Base-by-base conservation (phyloP, 805 yeast genomes). In the Scheffersomyces stipitis region DNA sequence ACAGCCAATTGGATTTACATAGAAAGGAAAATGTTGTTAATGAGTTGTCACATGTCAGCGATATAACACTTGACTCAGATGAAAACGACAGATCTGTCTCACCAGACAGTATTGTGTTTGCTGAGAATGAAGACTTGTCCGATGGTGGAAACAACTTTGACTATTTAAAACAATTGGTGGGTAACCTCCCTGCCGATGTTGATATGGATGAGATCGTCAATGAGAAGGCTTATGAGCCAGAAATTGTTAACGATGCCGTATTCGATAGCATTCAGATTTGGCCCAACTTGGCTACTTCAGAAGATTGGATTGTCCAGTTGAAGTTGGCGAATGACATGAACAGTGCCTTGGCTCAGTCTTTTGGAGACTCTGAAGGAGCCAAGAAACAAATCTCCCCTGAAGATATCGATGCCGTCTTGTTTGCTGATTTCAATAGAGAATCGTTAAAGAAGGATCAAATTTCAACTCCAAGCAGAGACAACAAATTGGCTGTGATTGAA, bases 181-280 rank as follows among this genome's bases (percentile, higher is more conserved):
- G 56, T 27, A 52, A 51, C 3, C 45, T 64, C 7, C 71, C 73
- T 1, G 44, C 51, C n/a, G 51, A 56, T 26, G 40, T 49, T 15
- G 31, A 52, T 45, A 54, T 57, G 47, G 46, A 51, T 34, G 74
- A 70, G 2, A 54, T 79, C 15, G 69, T 82, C 5, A 68, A 73
- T 33, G 86, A 81, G 45, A 82, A 78, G 48, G 83, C 79, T 3
- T 85, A 76, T 52, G 93, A 85, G 56, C 91, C 91, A 0, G 78
- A 78, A 71, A 56, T 73, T 52, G 26, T 47, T 1, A 56, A 69
- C 63, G 43, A 58, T 66, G 46, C 63, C 38, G 49, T 52, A 26
- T 49, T 70, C 52, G 57, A 59, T 27, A 46, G 33, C 5, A 58
- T 67, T 31, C 74, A 70, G 42, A 65, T 56, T 4, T 63, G 64